Percentiles rank a stretch among this genome's conserved stretches.
phyloP scores from a whole-genome alignment of 805 yeast genomes.

The Myxozyma neglecta region DNA sequence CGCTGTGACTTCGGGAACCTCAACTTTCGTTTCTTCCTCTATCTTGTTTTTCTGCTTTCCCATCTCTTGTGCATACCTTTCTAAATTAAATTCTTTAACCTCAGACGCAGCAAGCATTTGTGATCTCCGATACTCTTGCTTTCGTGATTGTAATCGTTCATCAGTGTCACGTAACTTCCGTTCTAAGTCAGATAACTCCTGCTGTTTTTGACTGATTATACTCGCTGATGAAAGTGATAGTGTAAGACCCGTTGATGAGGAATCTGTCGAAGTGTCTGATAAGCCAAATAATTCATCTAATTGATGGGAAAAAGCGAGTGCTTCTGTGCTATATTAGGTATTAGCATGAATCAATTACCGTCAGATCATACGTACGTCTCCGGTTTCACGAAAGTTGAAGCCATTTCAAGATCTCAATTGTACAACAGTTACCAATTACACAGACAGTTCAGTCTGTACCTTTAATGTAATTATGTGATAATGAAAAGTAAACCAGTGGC shows the following conservation, averaged over 20 bases:
- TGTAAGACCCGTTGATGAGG: not conserved
- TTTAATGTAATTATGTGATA: too few relatives aligned
- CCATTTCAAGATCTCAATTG: not conserved
- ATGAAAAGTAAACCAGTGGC: not conserved
- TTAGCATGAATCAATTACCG: not conserved
- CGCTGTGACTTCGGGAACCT: not conserved
- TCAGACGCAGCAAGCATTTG: constrained; percentile 3
- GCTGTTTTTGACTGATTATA: constrained; percentile 4
- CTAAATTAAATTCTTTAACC: not conserved
- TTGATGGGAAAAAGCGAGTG: constrained; percentile 13
- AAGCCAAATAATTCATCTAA: constrained; percentile 19
- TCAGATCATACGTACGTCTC: not conserved
- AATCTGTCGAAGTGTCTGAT: constrained; percentile 1
- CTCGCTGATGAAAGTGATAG: constrained; percentile 7
- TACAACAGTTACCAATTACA: not conserved
- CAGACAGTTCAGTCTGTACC: not conserved
- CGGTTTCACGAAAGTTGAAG: not conserved
- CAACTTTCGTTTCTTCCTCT: not conserved
- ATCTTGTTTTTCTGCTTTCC: not conserved
- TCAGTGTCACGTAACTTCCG: constrained; percentile 13
- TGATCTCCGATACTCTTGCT: constrained; percentile 7
- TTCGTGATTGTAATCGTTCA: constrained; percentile 7
- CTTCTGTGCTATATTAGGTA: constrained; percentile 5
- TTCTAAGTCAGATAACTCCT: constrained; percentile 7
- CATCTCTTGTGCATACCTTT: too few relatives aligned